Base-by-base conservation (phyloP, 164 flowering plant genomes). In the Vitis labrusca region DNA sequence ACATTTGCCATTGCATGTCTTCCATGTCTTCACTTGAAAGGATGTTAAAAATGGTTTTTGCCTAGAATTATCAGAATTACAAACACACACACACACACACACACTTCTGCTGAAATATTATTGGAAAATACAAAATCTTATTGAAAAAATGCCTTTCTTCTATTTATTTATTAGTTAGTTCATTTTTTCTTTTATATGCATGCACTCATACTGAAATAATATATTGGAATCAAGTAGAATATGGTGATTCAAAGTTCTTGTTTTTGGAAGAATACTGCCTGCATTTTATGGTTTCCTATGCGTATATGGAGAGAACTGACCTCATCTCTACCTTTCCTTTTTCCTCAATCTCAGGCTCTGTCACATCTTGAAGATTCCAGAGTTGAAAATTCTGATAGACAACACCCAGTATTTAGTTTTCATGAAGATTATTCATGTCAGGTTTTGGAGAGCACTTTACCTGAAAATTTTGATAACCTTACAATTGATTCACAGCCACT, bases 331-430 rank as follows among this genome's bases (percentile, higher is more conserved):
- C 9, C 47, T 17, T 62, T 58, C 19, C n/a, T 8, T 27, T 48
- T 19, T 13, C 51, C 9, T 63, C 16, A 19, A 30, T 76, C 37
- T 62, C 85, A 91, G 93, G 82, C 71, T 62, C 44, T 89, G 54
- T 80, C 87, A 19, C 56, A 23, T 32, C 51, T 58, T 67, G 81
- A 73, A 10, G 67, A 9, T 66, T 51, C 77, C 5, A 16, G 63
- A 67, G 12, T 54, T 44, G 11, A 49, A n/a, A 19, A 16, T 19
- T 55, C 73, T 58, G 61, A 12, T 14, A 13, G 59, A 9, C 58
- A 44, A 37, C 69, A 44, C 37, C 14, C 70, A 5, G 0, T 27
- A 0, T 8, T 50, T 5, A 9, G 17, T 63, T 8, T 66, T 19
- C 57, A 59, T 50, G 76, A 65, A 69, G 58, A 50, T 23, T 5